Base-by-base conservation (phyloP, 495 filamentous ascomycete species). In the Pseudoneurospora amorphoporcata region DNA sequence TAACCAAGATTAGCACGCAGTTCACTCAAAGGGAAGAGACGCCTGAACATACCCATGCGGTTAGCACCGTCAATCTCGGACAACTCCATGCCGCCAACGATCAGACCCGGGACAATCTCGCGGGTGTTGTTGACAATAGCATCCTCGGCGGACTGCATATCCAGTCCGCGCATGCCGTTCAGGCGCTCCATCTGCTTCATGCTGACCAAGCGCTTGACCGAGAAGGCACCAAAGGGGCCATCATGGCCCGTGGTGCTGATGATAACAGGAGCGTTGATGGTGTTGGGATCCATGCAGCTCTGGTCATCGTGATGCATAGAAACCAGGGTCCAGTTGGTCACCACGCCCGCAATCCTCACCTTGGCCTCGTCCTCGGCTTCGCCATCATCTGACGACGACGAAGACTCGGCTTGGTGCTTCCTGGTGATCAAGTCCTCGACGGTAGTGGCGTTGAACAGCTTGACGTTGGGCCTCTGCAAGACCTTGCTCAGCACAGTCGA, bases 201-300 rank as follows among this genome's bases (percentile, higher is more conserved):
- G 77, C 87, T 89, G 43, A 94, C 92, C 14, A 95, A 87, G 53
- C 92, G 87, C 87, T 95, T 95, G 77, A 91, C 93, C 73, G 84
- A 88, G 87, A 97, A 97, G 47, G 94, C 94, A 71, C 94, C 94
- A 78, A 95, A 95, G 16, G 94, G 94, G 76, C 78, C 94, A 74
- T 97, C 94, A 76, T 97, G 94, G 41, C 94, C 94, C 10, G 94
- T 96, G 47, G 93, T 96, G 72, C 89, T 92, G 82, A 97, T 91
- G 74, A 95, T 84, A 71, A 97, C 80, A 3, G 93, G 92, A 3
- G 92, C 92, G 79, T 96, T 96, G 86, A 97, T 94, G 79, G 93
- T 96, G 87, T 94, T 97, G 74, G 94, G 94, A 81, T 97, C 94
- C 92, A 95, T 96, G 90, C 93, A 95, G 73, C 87, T 91, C 84